Base-by-base conservation (phyloP, 257 asterid species). In the Nicotiana tabacum region DNA sequence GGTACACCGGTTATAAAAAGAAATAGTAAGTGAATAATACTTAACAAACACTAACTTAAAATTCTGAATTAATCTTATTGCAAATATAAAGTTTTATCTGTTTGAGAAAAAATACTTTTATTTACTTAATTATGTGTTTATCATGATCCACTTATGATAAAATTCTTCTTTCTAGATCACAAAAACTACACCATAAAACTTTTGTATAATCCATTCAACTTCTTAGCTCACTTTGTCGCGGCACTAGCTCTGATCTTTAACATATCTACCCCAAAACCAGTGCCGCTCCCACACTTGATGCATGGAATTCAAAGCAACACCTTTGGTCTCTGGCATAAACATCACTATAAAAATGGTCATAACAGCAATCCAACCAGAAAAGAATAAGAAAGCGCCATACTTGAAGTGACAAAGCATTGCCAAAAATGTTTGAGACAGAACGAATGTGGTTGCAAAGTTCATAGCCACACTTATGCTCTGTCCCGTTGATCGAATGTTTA, bases 231-330 rank as follows among this genome's bases (percentile, higher is more conserved):
- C 57, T 53, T 11, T 7, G 48, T 53, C 9, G 0, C 37, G 55
- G 55, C 17, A 35, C 30, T 68, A 68, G 55, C 16, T 18, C 55
- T 68, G 77, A 35, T 68, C 53, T 35, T 68, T 35, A 68, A 68
- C 77, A 68, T 76, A 93, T 89, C 95, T 91, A 93, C 89, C 91
- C 98, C 99, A 95, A 37, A 91, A 67, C 98, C 97, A 93, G 53
- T 93, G 98, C 87, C 78, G 79, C 88, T 89, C 90, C 98, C 98
- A 95, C 10, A 93, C 98, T 81, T 92, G 97, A 27, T 96, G 90
- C 97, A 93, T 93, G 85, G 90, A 94, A 87, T 95, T 98, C 2
- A 92, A 93, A n/a, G 97, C 97, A 13, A 93, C 69, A 17, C 92
- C 90, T 88, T 95, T 95, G 17, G 99, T 93, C 92, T 93, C 97